Conservation (phyloP, 2,329 filamentous ascomycete species). For the Trichoderma sp. region DNA sequence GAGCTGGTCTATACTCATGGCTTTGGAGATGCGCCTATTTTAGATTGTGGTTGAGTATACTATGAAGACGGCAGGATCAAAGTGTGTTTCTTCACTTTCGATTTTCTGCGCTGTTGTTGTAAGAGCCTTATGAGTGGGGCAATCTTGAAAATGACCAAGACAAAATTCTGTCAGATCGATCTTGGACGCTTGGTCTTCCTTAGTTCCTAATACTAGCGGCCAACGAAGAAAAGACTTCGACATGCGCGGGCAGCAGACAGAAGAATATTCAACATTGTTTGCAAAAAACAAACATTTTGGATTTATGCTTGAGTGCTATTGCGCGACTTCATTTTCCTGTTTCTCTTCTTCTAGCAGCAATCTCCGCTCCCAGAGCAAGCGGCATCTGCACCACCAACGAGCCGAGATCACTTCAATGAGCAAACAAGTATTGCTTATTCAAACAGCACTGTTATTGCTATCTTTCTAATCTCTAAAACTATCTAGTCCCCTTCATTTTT, state of each 20-base stretch:
- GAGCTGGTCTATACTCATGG: constrained; percentile 48
- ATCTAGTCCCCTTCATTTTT: constrained; percentile 27
- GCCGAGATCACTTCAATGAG: not conserved
- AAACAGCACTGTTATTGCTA: constrained; percentile 15
- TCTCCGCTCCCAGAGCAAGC: not conserved
- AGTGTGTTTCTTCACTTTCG: not conserved
- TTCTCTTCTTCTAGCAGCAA: not conserved
- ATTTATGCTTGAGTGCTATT: not conserved
- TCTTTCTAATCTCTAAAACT: constrained; percentile 22
- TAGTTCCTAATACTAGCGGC: not conserved
- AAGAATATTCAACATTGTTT: not conserved
- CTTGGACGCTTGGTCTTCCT: not conserved
- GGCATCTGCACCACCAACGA: not conserved
- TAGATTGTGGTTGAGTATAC: not conserved
- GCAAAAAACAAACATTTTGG: not conserved
- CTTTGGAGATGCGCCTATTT: not conserved
- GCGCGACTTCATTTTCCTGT: not conserved
- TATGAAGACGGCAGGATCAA: too few relatives aligned
- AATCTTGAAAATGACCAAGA: constrained; percentile 2
- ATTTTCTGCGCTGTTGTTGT: not conserved
- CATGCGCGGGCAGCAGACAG: not conserved
- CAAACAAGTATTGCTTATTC: not conserved
- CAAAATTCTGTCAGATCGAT: constrained; percentile 14
- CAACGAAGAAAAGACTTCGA: not conserved
- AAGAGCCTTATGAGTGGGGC: not conserved